Evolutionary conservation across 352 stramenopile genomes (phyloP).

Genomic region (Phytopythium montanum): DNA sequence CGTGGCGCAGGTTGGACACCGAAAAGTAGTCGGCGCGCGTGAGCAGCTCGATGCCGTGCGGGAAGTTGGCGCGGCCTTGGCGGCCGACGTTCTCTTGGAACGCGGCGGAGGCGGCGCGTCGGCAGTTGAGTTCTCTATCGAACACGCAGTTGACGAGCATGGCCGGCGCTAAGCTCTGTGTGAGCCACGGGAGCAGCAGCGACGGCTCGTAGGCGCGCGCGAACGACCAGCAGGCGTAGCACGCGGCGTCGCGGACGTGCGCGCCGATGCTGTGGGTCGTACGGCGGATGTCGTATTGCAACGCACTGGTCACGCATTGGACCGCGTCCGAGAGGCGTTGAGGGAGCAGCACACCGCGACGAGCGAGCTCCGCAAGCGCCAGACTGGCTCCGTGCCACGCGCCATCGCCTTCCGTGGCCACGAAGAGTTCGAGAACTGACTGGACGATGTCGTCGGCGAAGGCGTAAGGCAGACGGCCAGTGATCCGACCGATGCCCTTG

Average conservation of each 20-base stretch:
- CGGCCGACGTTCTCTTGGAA: constrained; percentile 96
- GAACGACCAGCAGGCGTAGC: constrained; percentile 98
- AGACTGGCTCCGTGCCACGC: constrained; percentile 98
- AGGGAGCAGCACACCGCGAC: constrained; percentile 94
- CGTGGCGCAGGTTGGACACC: constrained; percentile 88
- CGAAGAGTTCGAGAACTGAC: constrained; percentile 93
- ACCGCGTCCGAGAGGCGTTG: constrained; percentile 89
- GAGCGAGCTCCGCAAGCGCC: constrained; percentile 93
- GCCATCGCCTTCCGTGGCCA: constrained; percentile 89
- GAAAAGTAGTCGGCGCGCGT: constrained; percentile 98
- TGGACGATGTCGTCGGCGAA: constrained; percentile 97
- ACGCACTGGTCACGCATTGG: constrained; percentile 87
- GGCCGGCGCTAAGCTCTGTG: constrained; percentile 79
- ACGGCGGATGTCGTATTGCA: constrained; percentile 95
- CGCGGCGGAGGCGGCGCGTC: constrained; percentile 95
- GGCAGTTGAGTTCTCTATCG: constrained; percentile 98
- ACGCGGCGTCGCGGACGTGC: constrained; percentile 97
- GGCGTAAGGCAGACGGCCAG: constrained; percentile 89
- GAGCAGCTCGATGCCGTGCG: constrained; percentile 96
- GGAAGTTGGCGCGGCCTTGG: constrained; percentile 91
- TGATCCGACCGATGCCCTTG: constrained; percentile 98
- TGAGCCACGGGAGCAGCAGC: constrained; percentile 89
- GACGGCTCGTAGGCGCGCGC: constrained; percentile 92
- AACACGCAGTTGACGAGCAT: constrained; percentile 96
- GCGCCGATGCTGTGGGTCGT: constrained; percentile 94